phyloP scores from a whole-genome alignment of 352 stramenopile genomes.

The Phytophthora ramorum region DNA sequence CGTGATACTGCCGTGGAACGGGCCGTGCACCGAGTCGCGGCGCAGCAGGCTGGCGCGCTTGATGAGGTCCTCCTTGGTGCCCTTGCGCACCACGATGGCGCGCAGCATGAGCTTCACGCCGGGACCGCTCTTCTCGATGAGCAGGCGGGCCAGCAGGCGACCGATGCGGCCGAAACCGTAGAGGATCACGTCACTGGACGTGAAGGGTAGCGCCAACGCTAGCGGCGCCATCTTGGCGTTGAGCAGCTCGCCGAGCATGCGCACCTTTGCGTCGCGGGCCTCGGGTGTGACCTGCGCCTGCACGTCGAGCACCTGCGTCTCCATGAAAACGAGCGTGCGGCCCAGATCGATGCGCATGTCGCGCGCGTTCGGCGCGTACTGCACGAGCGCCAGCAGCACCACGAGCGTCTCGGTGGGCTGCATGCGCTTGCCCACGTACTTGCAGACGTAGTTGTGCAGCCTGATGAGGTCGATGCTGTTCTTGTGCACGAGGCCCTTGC shows the following conservation, averaged over 20 bases:
- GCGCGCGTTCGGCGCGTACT: constrained; percentile 62
- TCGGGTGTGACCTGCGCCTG: constrained; percentile 43
- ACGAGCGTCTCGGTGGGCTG: constrained; percentile 76
- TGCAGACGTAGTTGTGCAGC: constrained; percentile 84
- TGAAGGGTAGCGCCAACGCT: constrained; percentile 37
- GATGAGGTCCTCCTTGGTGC: constrained; percentile 82
- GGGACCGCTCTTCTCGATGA: constrained; percentile 88
- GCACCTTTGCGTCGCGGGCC: constrained; percentile 51
- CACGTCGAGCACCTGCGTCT: constrained; percentile 60
- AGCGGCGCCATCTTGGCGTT: constrained; percentile 70
- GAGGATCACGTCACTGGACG: constrained; percentile 83
- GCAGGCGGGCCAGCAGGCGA: constrained; percentile 71
- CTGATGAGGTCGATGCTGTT: constrained; percentile 89
- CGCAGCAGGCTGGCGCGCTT: constrained; percentile 86
- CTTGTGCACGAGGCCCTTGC: constrained; percentile 87
- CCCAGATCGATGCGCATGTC: constrained; percentile 85
- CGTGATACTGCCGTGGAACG: constrained; percentile 81
- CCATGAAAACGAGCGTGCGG: constrained; percentile 74
- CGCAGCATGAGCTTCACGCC: constrained; percentile 90
- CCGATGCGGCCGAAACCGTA: constrained; percentile 92
- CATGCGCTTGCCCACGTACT: constrained; percentile 86
- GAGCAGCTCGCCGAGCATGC: constrained; percentile 56
- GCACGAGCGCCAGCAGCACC: constrained; percentile 68
- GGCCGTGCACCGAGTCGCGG: constrained; percentile 88
- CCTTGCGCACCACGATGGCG: constrained; percentile 88